Percentiles rank a stretch among this genome's conserved stretches.
Conservation (phyloP, 768 basidiomycete species). For the Cystobasidium ongulense region DNA sequence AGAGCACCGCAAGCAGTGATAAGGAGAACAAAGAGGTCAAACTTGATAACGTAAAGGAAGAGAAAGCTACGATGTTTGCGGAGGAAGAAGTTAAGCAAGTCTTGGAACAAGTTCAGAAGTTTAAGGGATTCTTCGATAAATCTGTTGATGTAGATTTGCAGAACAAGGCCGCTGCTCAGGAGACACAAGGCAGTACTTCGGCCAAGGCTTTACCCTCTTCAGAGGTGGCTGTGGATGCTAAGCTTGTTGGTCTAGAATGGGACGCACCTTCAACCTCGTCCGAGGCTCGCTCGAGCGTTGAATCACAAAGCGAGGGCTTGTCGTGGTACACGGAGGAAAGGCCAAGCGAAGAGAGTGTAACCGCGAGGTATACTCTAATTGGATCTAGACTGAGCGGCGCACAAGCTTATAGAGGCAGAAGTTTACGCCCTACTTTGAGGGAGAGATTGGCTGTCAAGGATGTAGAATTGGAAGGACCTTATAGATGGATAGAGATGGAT, state of each 20-base stretch:
- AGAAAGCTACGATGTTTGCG: background rate
- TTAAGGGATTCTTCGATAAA: conserved; percentile 27
- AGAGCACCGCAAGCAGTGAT: background rate
- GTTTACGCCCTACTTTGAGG: background rate
- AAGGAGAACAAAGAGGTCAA: background rate
- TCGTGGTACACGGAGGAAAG: background rate
- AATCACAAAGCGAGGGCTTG: background rate
- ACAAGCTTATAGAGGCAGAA: conserved; percentile 23
- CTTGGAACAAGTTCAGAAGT: conserved; percentile 5
- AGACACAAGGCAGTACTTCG: too few species aligned
- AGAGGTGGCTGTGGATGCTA: too few species aligned
- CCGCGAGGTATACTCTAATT: background rate
- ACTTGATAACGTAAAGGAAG: background rate
- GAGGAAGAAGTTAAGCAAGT: conserved; percentile 10
- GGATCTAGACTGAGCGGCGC: background rate
- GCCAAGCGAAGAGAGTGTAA: background rate
- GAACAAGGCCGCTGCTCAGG: background rate
- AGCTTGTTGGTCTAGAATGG: background rate
- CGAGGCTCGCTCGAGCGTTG: background rate
- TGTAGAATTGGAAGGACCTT: background rate
- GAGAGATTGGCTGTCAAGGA: conserved; percentile 1
- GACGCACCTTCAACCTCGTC: background rate
- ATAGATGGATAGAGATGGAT: conserved; percentile 9
- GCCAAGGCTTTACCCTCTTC: background rate
- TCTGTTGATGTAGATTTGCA: conserved; percentile 5